Evolutionary conservation across 768 basidiomycete genomes (phyloP), one percentile per base, ranked within the genome.

Genomic region (Rhodocollybia butyracea): DNA sequence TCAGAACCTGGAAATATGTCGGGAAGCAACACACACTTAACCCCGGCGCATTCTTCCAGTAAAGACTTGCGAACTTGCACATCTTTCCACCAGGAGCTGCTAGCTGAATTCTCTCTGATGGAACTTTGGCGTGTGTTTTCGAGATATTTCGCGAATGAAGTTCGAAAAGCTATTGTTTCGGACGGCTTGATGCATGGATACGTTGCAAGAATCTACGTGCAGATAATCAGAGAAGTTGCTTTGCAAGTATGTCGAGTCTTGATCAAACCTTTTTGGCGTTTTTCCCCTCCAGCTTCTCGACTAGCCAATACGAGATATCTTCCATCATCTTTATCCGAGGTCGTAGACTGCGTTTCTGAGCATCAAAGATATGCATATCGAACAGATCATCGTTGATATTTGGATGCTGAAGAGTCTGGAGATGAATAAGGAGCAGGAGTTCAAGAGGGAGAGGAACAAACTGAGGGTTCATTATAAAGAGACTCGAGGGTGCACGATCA

Each of bases 101-200:
- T 51, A 10, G 55, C 50, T 48, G n/a, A 27, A 38, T 29, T 54
- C 60, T 59, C 50, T 48, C 64, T n/a, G 66, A 80, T 57, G 17
- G 71, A 61, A 3, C 60, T 64, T 57, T 79, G 76, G 21, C 82
- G 67, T 7, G 83, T 59, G 5, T 64, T 59, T 48, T 83, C 82
- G 1, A 82, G 58, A 60, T 81, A 82, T 58, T 78, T 83, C 3
- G 77, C 66, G 10, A 82, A 67, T 8, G 76, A 77, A 1, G 76
- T 76, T 15, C 80, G 74, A 64, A 81, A 84, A 5, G 79, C 76
- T 21, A 75, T 67, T 3, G 73, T 76, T 54, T 82, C 79, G 0
- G 79, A 73, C n/a, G 81, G 81, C 57, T 76, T 75, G 55, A 60
- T 46, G 62, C 82, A 83, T 5, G 82, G 82, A 61, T 83, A 81